These are phyloP conservation scores for Adansonia gregorii DNA, from an alignment of 441 rosid species.

Conservation along the genomic window DNA sequence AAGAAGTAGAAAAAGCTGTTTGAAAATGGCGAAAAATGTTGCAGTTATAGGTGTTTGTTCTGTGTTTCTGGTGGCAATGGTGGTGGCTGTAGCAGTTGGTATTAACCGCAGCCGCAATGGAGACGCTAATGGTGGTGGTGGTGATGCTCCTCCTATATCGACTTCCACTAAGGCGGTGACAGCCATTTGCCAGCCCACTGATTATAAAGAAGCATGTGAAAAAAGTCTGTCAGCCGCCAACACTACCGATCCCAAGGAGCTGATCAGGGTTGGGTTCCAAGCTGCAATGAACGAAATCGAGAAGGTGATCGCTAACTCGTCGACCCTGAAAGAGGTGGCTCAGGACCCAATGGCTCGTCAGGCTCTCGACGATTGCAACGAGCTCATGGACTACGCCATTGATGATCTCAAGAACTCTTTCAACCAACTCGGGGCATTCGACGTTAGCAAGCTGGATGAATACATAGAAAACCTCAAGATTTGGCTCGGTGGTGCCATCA, in stretches of 20 bases:
- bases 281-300: slow-evolving; percentile 50
- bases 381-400: slow-evolving; percentile 55
- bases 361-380: slow-evolving; percentile 59
- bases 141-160: slow-evolving; percentile 22
- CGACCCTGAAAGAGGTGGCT: slow-evolving; percentile 43
- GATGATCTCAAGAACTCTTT: slow-evolving; percentile 57
- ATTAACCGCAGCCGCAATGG: not conserved
- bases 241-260: slow-evolving; percentile 54
- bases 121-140: not conserved
- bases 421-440: slow-evolving; percentile 41
- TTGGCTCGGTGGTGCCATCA: slow-evolving; percentile 79
- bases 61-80: slow-evolving; percentile 65
- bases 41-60: slow-evolving; percentile 51
- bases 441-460: slow-evolving; percentile 35
- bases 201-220: slow-evolving; percentile 58
- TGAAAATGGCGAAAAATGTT: slow-evolving; percentile 42
- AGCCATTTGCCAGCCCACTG: slow-evolving; percentile 70
- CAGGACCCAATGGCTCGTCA: slow-evolving; percentile 51
- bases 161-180: slow-evolving; percentile 49
- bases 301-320: slow-evolving; percentile 45
- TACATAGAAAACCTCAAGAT: slow-evolving; percentile 54
- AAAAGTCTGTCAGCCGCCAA: slow-evolving; percentile 47
- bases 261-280: slow-evolving; percentile 56
- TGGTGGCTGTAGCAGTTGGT: slow-evolving; percentile 56
- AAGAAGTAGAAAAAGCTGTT: not conserved